A percentile compares a stretch with the other conserved stretches of the same genome.
These are phyloP conservation scores for Penicillium taxi DNA, from an alignment of 495 filamentous ascomycete genomes.

Conservation along the genomic window DNA sequence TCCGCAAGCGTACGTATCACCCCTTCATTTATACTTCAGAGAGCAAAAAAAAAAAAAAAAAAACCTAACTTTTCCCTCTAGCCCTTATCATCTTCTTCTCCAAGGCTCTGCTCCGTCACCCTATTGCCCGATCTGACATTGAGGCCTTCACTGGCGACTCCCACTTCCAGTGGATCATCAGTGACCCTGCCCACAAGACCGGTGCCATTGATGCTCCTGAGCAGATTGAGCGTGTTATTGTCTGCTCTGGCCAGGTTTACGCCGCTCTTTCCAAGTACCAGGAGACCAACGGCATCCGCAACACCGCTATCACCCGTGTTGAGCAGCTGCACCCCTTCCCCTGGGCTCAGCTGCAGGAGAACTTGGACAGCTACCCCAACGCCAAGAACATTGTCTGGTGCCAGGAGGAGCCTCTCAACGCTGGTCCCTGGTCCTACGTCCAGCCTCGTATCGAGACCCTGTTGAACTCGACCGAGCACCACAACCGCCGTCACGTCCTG, in stretches of 20 bases:
- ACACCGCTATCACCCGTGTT: constrained; percentile 87
- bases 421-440: constrained; percentile 87
- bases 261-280: constrained; percentile 86
- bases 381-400: constrained; percentile 92
- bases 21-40: not conserved
- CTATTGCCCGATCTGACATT: constrained; percentile 76
- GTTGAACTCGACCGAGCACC: constrained; percentile 81
- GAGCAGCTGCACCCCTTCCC: constrained; percentile 99
- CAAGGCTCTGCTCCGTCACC: constrained; percentile 88
- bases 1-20: constrained; percentile 81
- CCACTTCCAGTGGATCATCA: constrained; percentile 94
- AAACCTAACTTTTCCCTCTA: constrained; percentile 38
- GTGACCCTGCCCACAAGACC: constrained; percentile 71
- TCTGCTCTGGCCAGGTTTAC: constrained; percentile 94
- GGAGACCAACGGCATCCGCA: constrained; percentile 68
- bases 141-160: constrained; percentile 85
- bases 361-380: constrained; percentile 92
- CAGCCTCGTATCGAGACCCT: constrained; percentile 95
- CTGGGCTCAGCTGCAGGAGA: constrained; percentile 91
- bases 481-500: constrained; percentile 89
- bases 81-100: constrained; percentile 96
- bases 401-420: constrained; percentile 96
- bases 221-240: constrained; percentile 86
- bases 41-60: too few species aligned
- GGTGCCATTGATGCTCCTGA: constrained; percentile 69